phyloP scores from a whole-genome alignment of 805 yeast genomes.

The Kodamaea kakaduensis region DNA sequence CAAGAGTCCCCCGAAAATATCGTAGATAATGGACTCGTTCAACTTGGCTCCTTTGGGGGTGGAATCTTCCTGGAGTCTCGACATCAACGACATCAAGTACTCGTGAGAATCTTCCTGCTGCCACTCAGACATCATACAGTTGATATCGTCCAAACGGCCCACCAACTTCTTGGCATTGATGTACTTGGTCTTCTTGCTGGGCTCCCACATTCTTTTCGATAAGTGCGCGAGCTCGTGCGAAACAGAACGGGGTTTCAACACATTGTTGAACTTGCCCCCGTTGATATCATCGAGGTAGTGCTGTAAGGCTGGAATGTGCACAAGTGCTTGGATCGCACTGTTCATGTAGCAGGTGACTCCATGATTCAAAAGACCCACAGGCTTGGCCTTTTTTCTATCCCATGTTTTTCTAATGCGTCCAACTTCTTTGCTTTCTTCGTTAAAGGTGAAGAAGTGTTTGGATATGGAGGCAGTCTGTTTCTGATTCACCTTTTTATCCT shows the following conservation, averaged over 20 bases:
- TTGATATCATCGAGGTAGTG: slow-evolving; percentile 72
- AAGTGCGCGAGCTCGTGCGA: slow-evolving; percentile 66
- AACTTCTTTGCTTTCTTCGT: no score
- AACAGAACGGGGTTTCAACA: slow-evolving; percentile 54
- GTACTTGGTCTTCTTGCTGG: slow-evolving; percentile 28
- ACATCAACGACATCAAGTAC: slow-evolving; percentile 87
- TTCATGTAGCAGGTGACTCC: slow-evolving; percentile 98
- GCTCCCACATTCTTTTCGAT: slow-evolving; percentile 64
- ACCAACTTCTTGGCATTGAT: slow-evolving; percentile 76
- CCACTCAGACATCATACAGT: slow-evolving; percentile 96
- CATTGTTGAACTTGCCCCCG: slow-evolving; percentile 46
- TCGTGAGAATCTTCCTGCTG: slow-evolving; percentile 98
- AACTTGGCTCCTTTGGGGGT: slow-evolving; percentile 88
- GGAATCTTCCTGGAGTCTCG: slow-evolving; percentile 85
- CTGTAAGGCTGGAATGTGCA: slow-evolving; percentile 87
- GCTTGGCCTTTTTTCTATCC: slow-evolving; percentile 53
- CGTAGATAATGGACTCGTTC: slow-evolving; percentile 78
- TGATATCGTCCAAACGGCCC: slow-evolving; percentile 71
- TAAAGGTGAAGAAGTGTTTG: no score
- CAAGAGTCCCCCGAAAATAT: slow-evolving; percentile 88
- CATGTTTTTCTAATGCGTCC: slow-evolving; percentile 65
- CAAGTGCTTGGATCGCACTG: slow-evolving; percentile 85
- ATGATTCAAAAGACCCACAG: slow-evolving; percentile 75
- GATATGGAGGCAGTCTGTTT: no score
- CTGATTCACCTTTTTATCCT: no score